Base-by-base conservation (phyloP, 2,329 filamentous ascomycete species). In the Beauveria varroae region DNA sequence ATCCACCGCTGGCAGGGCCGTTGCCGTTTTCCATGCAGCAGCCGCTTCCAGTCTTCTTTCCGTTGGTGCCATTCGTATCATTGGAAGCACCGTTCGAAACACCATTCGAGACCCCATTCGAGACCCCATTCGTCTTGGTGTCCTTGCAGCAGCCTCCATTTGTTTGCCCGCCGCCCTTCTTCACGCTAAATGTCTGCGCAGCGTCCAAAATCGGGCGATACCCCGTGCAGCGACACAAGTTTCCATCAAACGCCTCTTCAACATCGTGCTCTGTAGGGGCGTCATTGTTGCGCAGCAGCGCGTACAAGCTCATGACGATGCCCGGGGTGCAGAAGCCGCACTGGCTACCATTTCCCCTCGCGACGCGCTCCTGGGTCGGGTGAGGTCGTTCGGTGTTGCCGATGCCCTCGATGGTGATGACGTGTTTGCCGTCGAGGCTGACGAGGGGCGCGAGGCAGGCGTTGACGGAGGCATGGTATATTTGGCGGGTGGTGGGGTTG, bases 241-340 rank as follows among this genome's bases (percentile, higher is more conserved):
- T 99, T 0, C 95, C 95, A 73, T 99, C 95, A 69, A 98, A 98
- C 0, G 93, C 93, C 76, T 98, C 95, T 74, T 99, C 95, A 40
- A 98, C 83, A 34, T 96, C 90, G 67, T 91, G 85, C 69, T 93
- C 86, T 3, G 86, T 87, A 0, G 93, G 93, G 22, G 81, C 81
- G 4, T 86, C 80, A 66, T 93, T 89, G 70, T 98, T 98, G 63
- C 95, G 84, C 37, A 99, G 80, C 50, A 98, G 80, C 6, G 95
- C 95, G 74, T 99, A 99, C 61, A 98, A 75, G 72, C 93, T 97
- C 90, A 98, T 98, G 64, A 98, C 93, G 69, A 99, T 98, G 2
- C 95, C 95, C 5, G 95, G 95, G 0, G 95, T 98, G 71, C 95
- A 99, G 76, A 99, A 99, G 1, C 93, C 83, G 63, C 83, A 99